Evolutionary conservation across 2,329 filamentous ascomycete genomes (phyloP).

Genomic region (Microascus cirrosus): DNA sequence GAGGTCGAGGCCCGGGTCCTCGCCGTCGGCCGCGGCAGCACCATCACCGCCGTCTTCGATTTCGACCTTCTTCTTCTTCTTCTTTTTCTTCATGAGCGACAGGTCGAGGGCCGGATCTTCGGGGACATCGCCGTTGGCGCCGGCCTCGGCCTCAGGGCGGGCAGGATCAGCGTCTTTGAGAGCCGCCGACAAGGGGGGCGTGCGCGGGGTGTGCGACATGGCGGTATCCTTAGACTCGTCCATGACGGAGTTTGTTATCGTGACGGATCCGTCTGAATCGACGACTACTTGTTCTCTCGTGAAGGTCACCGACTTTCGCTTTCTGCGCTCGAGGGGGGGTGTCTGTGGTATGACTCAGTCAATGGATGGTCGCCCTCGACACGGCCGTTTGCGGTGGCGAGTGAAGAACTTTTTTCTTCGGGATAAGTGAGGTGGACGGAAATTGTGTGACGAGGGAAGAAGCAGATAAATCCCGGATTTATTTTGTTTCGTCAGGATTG

Average conservation of each 20-base stretch:
- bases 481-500: neutral
- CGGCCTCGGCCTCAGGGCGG: constrained; percentile 17
- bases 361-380: neutral
- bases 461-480: neutral
- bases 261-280: constrained; percentile 79
- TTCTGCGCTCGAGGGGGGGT: constrained; percentile 43
- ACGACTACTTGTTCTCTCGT: constrained; percentile 80
- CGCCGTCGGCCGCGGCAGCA: constrained; percentile 39
- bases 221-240: constrained; percentile 69
- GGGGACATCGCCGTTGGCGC: constrained; percentile 14
- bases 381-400: neutral
- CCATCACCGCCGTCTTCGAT: constrained; percentile 21
- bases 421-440: neutral
- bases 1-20: constrained; percentile 42
- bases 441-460: neutral
- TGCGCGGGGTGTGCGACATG: constrained; percentile 65
- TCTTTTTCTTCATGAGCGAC: constrained; percentile 76
- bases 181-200: constrained; percentile 45
- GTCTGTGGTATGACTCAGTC: neutral
- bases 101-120: constrained; percentile 44
- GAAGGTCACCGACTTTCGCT: constrained; percentile 90
- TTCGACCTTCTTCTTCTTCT: constrained; percentile 6
- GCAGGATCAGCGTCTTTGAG: constrained; percentile 33
- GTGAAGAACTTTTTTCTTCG: neutral
- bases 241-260: constrained; percentile 60